Evolutionary conservation across 805 yeast genomes (phyloP).

Genomic region (Monosporozyma aquatica): DNA sequence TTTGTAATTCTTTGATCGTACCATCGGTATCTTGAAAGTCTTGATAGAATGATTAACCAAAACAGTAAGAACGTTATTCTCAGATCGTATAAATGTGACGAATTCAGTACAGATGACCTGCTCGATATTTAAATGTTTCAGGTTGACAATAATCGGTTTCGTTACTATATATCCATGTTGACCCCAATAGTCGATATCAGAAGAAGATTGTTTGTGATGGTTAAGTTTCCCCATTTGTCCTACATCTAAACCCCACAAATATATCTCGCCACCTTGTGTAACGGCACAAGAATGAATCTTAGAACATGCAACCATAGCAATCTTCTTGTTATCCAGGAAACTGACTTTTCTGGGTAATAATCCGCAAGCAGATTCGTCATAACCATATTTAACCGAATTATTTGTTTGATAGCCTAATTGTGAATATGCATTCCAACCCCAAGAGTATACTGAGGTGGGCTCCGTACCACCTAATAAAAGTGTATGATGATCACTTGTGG

Average conservation of each 20-base stretch:
- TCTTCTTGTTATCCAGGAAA: conserved; percentile 13
- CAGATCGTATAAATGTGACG: conserved; percentile 57
- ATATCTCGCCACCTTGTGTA: conserved; percentile 40
- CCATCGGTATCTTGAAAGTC: conserved; percentile 37
- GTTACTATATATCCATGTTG: conserved; percentile 28
- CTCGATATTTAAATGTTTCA: conserved; percentile 33
- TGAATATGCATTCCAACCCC: conserved; percentile 69
- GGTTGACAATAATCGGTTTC: conserved; percentile 15
- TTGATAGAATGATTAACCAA: conserved; percentile 50
- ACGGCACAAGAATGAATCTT: conserved; percentile 57
- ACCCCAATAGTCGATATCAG: conserved; percentile 39
- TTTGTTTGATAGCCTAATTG: conserved; percentile 52
- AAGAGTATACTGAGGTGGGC: conserved; percentile 43
- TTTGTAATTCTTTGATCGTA: conserved; percentile 16
- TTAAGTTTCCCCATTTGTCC: conserved; percentile 64
- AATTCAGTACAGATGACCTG: conserved; percentile 56
- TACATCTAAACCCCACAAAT: conserved; percentile 68
- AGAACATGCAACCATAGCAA: conserved; percentile 50
- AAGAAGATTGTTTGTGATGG: conserved; percentile 32
- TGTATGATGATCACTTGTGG: conserved; percentile 59
- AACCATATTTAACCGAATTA: conserved; percentile 13
- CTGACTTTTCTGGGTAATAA: conserved; percentile 22
- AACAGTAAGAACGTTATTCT: conserved; percentile 51
- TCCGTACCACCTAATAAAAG: conserved; percentile 45
- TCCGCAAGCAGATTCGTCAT: conserved; percentile 17